These are phyloP conservation scores for Erythrobasidium yunnanense DNA, from an alignment of 768 basidiomycete species.

Conservation along the genomic window DNA sequence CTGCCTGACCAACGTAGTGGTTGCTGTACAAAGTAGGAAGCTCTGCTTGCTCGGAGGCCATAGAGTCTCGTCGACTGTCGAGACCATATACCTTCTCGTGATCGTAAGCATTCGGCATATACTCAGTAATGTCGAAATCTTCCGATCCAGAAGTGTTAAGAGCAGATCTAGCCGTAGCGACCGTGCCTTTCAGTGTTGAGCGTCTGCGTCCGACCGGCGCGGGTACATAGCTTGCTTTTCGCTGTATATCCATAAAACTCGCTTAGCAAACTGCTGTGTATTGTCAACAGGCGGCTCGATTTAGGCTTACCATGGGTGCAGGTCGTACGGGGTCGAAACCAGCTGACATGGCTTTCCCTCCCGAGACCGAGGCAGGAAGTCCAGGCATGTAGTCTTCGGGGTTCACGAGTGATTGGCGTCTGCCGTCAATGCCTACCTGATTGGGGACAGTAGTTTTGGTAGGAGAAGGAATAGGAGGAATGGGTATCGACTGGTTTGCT, in stretches of 20 bases:
- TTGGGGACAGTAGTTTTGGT: neutral
- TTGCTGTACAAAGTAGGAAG: conserved; percentile 18
- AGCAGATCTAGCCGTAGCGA: neutral
- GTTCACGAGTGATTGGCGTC: conserved; percentile 15
- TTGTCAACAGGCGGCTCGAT: too few relatives aligned
- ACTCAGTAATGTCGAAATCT: too few relatives aligned
- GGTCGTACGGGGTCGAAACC: conserved; percentile 11
- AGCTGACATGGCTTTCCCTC: conserved; percentile 3
- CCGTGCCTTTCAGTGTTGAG: neutral
- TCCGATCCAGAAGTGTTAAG: too few relatives aligned
- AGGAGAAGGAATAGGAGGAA: neutral
- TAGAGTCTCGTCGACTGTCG: too few relatives aligned
- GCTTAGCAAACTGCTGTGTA: too few relatives aligned
- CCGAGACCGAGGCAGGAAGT: neutral
- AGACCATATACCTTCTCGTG: neutral
- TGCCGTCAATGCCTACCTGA: neutral
- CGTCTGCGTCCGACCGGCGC: neutral
- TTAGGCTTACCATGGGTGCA: neutral
- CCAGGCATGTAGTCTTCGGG: conserved; percentile 25
- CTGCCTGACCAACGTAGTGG: neutral
- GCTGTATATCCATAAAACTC: too few relatives aligned
- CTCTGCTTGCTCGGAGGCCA: neutral
- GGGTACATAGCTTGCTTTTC: neutral
- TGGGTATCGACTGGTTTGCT: too few relatives aligned
- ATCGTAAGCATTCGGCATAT: neutral